Base-by-base conservation (phyloP, 306 rosid species). In the Geum urbanum region DNA sequence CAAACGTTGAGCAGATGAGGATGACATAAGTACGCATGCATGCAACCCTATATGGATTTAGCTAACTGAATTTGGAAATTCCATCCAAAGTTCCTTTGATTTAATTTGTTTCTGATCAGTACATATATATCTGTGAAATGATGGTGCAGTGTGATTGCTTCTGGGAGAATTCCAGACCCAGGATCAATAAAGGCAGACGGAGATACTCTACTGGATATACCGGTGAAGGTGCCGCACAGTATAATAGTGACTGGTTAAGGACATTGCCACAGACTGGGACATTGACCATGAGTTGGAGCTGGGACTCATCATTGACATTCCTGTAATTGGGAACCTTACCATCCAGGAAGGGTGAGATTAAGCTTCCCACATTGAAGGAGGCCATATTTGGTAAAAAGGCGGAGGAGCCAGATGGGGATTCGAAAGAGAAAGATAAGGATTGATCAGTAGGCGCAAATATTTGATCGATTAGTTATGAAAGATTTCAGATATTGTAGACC, bases 121-220 rank as follows among this genome's bases (percentile, higher is more conserved):
- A 6, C 49, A n/a, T n/a, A 8, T 15, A 6, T 37, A 5, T 12
- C 6, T 63, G 40, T n/a, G 12, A 13, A 0, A 5, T 18, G 22
- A 7, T 32, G 45, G 45, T 32, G 46, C 65, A 51, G 98, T 77
- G 87, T 56, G 78, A 85, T 90, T 59, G 98, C 88, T 35, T 56
- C 90, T 0, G 98, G 98, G 62, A 82, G 24, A 16, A 72, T 90
- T 20, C 91, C 96, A 2, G 98, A 92, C 81, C 96, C 96, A 5
- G 98, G 98, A 19, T 89, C 91, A 0, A 37, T 92, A 73, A 90
- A 88, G 80, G 89, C 81, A 6, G 78, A 67, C 24, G 92, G 79
- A 16, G 74, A 66, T 1, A 90, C 96, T 0, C 3, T 74, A 78
- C 57, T 94, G 57, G 85, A 89, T 7, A 95, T 91, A 4, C 89